Base-by-base conservation (phyloP, 2,329 filamentous ascomycete genomes). In the Blastomyces percursus region DNA sequence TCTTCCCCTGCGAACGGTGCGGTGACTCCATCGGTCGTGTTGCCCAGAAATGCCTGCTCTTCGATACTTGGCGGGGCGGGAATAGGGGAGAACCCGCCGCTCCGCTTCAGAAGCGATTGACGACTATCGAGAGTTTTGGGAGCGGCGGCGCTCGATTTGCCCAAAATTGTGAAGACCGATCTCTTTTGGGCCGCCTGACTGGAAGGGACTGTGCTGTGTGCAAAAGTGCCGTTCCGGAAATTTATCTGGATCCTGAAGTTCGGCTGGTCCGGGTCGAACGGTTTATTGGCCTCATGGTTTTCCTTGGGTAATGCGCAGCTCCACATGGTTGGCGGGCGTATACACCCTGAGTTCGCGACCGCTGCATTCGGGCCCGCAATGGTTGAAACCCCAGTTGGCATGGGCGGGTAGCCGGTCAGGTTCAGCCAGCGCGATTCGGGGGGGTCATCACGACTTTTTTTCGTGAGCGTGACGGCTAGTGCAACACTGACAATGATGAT, bases 221-320 rank as follows among this genome's bases (percentile, higher is more conserved):
- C 64, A 50, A 77, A 79, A 0, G 78, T 83, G 4, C 79, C 81
- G 65, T 86, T 85, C 50, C 64, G 78, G 76, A 84, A 86, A 0
- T 72, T 75, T 63, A 96, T 92, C 67, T 94, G 83, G 66, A 96
- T 79, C 58, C 89, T 82, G 70, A 96, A 90, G 59, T 87, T 89
- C 0, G 92, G 91, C 69, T 90, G 84, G 65, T 87, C 82, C 0
- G 86, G 78, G 44, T 81, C 78, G 69, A 86, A 89, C 0, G 86
- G 86, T 1, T 79, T 77, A 52, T 87, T 83, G 1, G 81, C 80
- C 3, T 81, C 75, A 52, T 92, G 89, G 64, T 90, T 77, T 67
- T 91, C 90, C 71, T 91, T 91, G 2, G 92, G 91, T 19, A 96
- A 75, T 12, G 86, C 83, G 73, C 92, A 97, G 71, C 88, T 95